Evolutionary conservation across 176 grass and related monocot species (phyloP).

Genomic region (Hordeum vulgare): MorexV3_pseudomolecules_assembly NC_058518.1:9336473-9336972

Average conservation of each 20-base stretch:
- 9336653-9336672: conserved; percentile 55
- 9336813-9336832: background rate
- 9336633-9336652: conserved; percentile 54
- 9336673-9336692: conserved; percentile 44
- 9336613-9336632: conserved; percentile 92
- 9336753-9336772: background rate
- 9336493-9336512: conserved; percentile 87
- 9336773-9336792: background rate
- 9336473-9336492: conserved; percentile 78
- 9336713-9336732: background rate
- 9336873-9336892: background rate
- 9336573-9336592: conserved; percentile 19
- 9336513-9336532: conserved; percentile 54
- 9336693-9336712: conserved; percentile 18
- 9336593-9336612: conserved; percentile 39
- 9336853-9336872: background rate
- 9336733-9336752: background rate
- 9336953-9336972: background rate
- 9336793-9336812: background rate
- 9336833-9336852: background rate
- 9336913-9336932: background rate
- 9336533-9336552: conserved; percentile 88
- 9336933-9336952: background rate
- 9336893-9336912: background rate
- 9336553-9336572: conserved; percentile 33